Evolutionary conservation across 345 rosid species (phyloP).

Genomic region (Microthlaspi erraticum): DNA sequence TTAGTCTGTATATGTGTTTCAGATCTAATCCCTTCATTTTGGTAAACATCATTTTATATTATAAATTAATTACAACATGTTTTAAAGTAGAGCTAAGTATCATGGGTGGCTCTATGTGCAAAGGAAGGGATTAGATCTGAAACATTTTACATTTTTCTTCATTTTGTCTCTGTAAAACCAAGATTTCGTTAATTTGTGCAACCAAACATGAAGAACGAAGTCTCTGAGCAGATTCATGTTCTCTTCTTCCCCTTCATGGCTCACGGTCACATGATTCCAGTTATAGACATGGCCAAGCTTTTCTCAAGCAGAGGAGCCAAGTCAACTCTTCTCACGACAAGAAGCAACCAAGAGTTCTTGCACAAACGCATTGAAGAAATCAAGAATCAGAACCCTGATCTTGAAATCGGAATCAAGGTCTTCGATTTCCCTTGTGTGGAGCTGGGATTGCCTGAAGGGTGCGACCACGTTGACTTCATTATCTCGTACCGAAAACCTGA

Average conservation of each 20-base stretch:
- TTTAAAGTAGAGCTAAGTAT: no score
- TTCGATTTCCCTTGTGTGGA: conserved; percentile 52
- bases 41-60: no score
- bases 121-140: no score
- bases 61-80: no score
- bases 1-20: no score
- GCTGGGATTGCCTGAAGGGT: conserved; percentile 57
- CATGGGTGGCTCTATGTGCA: no score
- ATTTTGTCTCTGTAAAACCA: not conserved
- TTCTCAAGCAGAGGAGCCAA: conserved; percentile 52
- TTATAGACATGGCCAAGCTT: conserved; percentile 60
- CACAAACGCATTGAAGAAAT: conserved; percentile 37
- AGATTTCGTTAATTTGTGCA: conserved; percentile 2
- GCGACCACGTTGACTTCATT: conserved; percentile 50
- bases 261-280: conserved; percentile 63
- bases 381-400: conserved; percentile 33
- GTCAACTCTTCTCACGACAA: conserved; percentile 56
- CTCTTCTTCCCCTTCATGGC: conserved; percentile 62
- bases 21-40: no score
- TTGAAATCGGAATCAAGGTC: conserved; percentile 42
- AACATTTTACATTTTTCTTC: not conserved
- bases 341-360: conserved; percentile 44
- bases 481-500: not conserved
- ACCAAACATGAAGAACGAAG: conserved; percentile 41
- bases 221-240: conserved; percentile 39